A percentile compares a stretch with the other conserved stretches of the same genome.
Conservation (phyloP, 257 asterid species). For the Oldenlandia corymbosa region DNA sequence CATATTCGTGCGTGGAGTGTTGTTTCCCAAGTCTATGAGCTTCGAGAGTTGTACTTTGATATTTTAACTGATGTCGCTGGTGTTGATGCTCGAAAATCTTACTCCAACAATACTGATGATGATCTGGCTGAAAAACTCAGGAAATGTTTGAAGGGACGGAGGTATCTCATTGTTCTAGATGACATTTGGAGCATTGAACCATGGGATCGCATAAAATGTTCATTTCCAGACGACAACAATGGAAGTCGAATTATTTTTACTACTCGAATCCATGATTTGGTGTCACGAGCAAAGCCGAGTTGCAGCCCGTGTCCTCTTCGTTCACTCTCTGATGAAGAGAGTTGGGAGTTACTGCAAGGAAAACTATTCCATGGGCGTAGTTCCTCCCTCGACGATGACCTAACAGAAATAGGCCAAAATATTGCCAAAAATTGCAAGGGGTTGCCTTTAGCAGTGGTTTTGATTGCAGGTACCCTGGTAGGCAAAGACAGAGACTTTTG, state of each 20-base stretch:
- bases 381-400: conserved; percentile 6
- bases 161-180: conserved; percentile 34
- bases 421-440: conserved; percentile 20
- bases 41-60: background rate
- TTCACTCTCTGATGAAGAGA: conserved; percentile 11
- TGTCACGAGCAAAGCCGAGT: too few relatives aligned
- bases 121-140: conserved; percentile 9
- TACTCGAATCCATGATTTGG: too few relatives aligned
- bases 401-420: conserved; percentile 4
- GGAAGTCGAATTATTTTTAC: too few relatives aligned
- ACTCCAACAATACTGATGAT: background rate
- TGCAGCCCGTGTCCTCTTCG: conserved; percentile 1
- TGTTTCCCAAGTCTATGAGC: conserved; percentile 9
- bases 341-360: conserved; percentile 19
- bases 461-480: conserved; percentile 9
- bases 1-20: conserved; percentile 24
- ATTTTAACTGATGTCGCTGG: conserved; percentile 2
- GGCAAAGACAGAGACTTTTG: conserved; percentile 3
- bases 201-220: conserved; percentile 1
- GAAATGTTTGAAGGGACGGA: conserved; percentile 14
- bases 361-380: conserved; percentile 5
- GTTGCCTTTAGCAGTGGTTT: background rate
- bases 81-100: background rate
- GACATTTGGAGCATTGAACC: conserved; percentile 26
- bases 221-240: conserved; percentile 22